phyloP scores from a whole-genome alignment of 192 early-diverging fungal species.

The Linnemannia elongata region DNA sequence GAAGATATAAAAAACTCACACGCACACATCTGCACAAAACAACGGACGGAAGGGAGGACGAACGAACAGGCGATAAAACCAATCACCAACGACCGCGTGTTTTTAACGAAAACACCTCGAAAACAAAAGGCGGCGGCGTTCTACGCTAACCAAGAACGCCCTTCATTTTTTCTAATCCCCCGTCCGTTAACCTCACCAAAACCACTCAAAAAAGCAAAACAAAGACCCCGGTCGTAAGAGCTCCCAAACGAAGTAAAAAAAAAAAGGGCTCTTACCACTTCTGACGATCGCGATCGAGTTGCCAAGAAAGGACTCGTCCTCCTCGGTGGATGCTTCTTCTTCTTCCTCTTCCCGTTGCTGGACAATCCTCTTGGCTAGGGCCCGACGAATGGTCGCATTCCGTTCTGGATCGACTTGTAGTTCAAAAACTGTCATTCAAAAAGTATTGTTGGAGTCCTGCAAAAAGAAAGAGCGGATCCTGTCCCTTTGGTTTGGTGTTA shows the following conservation, averaged over 20 bases:
- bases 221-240: background rate
- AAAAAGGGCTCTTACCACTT: slow-evolving; percentile 20
- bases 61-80: background rate
- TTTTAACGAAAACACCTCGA: background rate
- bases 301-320: slow-evolving; percentile 47
- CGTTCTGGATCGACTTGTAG: slow-evolving; percentile 51
- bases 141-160: background rate
- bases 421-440: slow-evolving; percentile 55
- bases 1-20: background rate
- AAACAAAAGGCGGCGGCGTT: background rate
- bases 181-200: slow-evolving; percentile 7
- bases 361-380: slow-evolving; percentile 49
- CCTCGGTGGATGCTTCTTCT: slow-evolving; percentile 53
- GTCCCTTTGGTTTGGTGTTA: background rate
- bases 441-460: background rate
- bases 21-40: background rate
- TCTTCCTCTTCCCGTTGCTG: slow-evolving; percentile 49
- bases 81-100: slow-evolving; percentile 1
- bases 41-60: background rate
- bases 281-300: slow-evolving; percentile 28
- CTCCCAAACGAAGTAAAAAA: background rate
- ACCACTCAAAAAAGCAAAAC: background rate
- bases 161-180: background rate
- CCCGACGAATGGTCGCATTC: slow-evolving; percentile 50
- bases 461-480: background rate